Percentiles rank a stretch among this genome's conserved stretches.
Evolutionary conservation across 495 filamentous ascomycete species (phyloP).

Genomic region (Tetracladium marchalianum): DNA sequence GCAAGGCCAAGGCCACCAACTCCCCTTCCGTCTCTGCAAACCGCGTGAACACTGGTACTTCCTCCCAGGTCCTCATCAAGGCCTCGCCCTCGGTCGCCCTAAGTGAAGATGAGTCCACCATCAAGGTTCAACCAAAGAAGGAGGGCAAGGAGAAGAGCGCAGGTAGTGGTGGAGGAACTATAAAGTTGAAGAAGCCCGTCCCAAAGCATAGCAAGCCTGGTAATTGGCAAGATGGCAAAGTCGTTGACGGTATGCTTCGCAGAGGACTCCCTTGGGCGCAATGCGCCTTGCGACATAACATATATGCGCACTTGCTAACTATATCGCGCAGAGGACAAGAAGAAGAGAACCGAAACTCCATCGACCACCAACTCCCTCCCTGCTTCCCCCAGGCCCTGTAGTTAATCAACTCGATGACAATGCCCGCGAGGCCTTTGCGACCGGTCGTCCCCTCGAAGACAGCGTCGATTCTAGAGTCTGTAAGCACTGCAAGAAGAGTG

Average conservation of each 20-base stretch:
- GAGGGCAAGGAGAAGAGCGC: conserved; percentile 25
- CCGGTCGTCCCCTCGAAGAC: conserved; percentile 63
- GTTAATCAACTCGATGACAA: conserved; percentile 67
- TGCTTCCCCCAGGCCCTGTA: conserved; percentile 38
- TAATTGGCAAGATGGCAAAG: conserved; percentile 42
- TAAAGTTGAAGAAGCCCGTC: conserved; percentile 58
- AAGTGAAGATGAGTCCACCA: conserved; percentile 40
- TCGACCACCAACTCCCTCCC: conserved; percentile 22
- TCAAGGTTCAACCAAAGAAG: conserved; percentile 57
- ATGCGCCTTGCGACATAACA: background rate
- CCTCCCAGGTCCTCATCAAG: too few relatives aligned
- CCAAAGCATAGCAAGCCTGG: conserved; percentile 47
- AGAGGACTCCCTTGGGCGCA: background rate
- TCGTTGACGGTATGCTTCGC: conserved; percentile 41
- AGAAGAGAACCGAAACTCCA: conserved; percentile 26
- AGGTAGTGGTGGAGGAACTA: conserved; percentile 33
- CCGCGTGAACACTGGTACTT: too few relatives aligned
- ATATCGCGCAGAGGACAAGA: conserved; percentile 33
- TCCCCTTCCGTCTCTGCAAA: too few relatives aligned
- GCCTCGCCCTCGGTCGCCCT: background rate
- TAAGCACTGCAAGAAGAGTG: conserved; percentile 71
- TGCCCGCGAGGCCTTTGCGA: conserved; percentile 60
- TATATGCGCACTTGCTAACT: background rate
- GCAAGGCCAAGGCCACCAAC: too few relatives aligned
- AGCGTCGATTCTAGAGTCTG: conserved; percentile 58